phyloP scores from a whole-genome alignment of 805 yeast genomes.

The Candida dajiaensis region DNA sequence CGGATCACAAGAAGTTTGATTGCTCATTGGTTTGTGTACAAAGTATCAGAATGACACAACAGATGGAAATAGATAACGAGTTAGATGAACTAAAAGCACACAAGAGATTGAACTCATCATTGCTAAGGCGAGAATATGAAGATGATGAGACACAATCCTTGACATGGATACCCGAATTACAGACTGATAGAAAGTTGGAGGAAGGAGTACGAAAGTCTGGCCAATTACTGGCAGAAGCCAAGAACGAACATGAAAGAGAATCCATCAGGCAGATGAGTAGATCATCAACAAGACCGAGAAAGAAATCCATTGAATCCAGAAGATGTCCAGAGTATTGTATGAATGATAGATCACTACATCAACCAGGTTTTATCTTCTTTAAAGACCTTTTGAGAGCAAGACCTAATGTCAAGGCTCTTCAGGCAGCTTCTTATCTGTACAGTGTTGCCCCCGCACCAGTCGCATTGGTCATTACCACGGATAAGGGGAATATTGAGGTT shows the following conservation, averaged over 20 bases:
- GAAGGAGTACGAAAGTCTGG: neutral
- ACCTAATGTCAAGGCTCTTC: slow-evolving; percentile 24
- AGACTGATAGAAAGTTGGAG: neutral
- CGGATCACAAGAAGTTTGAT: slow-evolving; percentile 15
- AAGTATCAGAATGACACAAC: neutral
- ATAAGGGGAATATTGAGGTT: slow-evolving; percentile 9
- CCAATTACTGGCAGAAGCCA: neutral
- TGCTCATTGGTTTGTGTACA: slow-evolving; percentile 15
- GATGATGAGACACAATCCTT: neutral
- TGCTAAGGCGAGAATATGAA: neutral
- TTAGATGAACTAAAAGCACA: neutral
- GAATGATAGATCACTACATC: slow-evolving; percentile 11
- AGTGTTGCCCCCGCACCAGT: slow-evolving; percentile 26
- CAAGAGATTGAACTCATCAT: neutral
- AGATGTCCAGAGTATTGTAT: slow-evolving; percentile 9
- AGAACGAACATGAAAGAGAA: neutral
- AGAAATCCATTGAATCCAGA: neutral
- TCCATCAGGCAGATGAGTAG: neutral
- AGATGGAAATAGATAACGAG: neutral
- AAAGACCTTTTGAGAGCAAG: slow-evolving; percentile 29
- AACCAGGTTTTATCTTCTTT: slow-evolving; percentile 36
- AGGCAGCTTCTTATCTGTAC: slow-evolving; percentile 34
- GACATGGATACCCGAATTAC: neutral
- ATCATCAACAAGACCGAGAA: slow-evolving; percentile 2
- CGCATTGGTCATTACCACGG: slow-evolving; percentile 9